Evolutionary conservation across 495 filamentous ascomycete genomes (phyloP).

Genomic region (Umbilicaria muhlenbergii): DNA sequence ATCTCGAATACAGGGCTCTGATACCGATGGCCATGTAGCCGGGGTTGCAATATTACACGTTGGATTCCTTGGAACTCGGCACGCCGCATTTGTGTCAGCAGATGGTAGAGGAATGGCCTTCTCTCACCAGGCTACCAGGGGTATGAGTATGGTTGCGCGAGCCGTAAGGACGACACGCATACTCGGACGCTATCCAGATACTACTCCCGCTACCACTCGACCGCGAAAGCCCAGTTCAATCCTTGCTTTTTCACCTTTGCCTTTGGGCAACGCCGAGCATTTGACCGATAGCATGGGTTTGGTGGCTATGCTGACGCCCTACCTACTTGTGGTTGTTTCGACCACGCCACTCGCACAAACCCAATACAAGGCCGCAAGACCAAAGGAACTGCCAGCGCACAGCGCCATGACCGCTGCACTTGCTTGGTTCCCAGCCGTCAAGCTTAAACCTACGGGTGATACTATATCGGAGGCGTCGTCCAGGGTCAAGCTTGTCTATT

Average conservation of each 20-base stretch:
- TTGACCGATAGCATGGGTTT: constrained; percentile 77
- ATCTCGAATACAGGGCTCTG: constrained; percentile 45
- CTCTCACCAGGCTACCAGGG: constrained; percentile 85
- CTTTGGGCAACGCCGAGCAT: constrained; percentile 82
- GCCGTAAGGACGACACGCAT: constrained; percentile 82
- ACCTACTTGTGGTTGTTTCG: constrained; percentile 88
- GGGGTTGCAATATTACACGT: constrained; percentile 69
- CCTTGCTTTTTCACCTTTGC: constrained; percentile 77
- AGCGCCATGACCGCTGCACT: constrained; percentile 84
- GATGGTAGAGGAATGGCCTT: constrained; percentile 96
- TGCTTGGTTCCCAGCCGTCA: constrained; percentile 95
- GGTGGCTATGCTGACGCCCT: constrained; percentile 91
- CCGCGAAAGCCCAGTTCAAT: constrained; percentile 88
- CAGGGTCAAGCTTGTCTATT: constrained; percentile 84
- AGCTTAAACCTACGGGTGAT: constrained; percentile 57
- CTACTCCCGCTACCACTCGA: constrained; percentile 34
- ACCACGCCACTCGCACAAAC: constrained; percentile 93
- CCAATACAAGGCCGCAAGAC: constrained; percentile 78
- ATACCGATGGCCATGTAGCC: constrained; percentile 66
- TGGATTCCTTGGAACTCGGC: constrained; percentile 87
- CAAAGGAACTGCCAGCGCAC: constrained; percentile 80
- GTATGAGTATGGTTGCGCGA: constrained; percentile 71
- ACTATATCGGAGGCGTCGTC: constrained; percentile 35
- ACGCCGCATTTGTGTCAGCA: constrained; percentile 94
- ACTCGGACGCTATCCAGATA: constrained; percentile 74